Evolutionary conservation across 2,329 filamentous ascomycete species (phyloP).

Genomic region (Tolypocladium ovalisporum): DNA sequence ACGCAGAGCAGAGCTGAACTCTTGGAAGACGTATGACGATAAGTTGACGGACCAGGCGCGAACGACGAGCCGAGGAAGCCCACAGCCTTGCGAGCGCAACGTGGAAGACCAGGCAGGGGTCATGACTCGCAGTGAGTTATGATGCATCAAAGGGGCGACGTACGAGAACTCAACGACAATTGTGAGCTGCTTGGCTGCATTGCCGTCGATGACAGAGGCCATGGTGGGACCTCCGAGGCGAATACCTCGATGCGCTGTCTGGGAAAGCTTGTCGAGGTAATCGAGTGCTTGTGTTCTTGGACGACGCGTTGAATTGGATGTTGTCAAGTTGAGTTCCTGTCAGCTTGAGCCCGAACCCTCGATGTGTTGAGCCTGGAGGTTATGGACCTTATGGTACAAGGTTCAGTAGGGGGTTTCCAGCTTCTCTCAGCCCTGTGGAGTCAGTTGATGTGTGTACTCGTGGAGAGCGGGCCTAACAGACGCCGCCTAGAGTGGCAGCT

Average conservation of each 20-base stretch:
- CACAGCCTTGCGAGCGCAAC: neutral
- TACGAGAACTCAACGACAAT: constrained; percentile 64
- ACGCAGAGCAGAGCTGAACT: neutral
- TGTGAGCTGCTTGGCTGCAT: constrained; percentile 27
- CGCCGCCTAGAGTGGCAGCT: neutral
- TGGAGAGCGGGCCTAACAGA: neutral
- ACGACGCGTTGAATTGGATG: neutral
- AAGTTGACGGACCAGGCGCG: neutral
- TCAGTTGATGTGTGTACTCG: no score
- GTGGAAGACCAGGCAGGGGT: neutral
- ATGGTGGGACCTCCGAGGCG: constrained; percentile 3
- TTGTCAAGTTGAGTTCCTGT: neutral
- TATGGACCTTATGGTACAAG: neutral
- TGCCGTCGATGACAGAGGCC: constrained; percentile 2
- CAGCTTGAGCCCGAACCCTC: neutral
- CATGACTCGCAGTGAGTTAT: neutral
- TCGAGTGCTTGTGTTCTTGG: neutral
- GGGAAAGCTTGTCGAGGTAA: neutral
- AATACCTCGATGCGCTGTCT: neutral
- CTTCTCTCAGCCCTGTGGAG: neutral
- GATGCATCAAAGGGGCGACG: constrained; percentile 11
- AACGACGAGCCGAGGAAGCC: neutral
- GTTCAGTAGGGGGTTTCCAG: neutral
- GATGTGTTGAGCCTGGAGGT: neutral
- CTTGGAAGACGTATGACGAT: neutral